Evolutionary conservation across 345 rosid genomes (phyloP), one percentile per base, ranked within the genome.

Genomic region (Firmiana major): DNA sequence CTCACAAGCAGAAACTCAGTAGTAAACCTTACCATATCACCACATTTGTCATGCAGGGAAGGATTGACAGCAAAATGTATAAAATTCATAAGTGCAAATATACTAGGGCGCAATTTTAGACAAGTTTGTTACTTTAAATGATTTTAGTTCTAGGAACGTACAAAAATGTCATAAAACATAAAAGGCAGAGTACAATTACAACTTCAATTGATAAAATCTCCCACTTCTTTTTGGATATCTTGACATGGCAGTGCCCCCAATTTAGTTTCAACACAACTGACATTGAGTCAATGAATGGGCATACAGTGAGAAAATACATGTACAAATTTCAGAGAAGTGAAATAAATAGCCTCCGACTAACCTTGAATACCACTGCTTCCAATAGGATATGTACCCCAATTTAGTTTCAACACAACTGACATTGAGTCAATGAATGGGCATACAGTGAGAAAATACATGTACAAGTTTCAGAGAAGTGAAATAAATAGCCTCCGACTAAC

Each of bases 401-500:
- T 34, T 45, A 8, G 49, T 70, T 49, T 8, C 40, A 28, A 48
- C 15, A 48, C 74, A 49, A 70, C 58, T 70, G 43, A 5, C 74
- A 71, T 17, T 5, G 38, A 74, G 42, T 60, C 21, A 62, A 21
- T 9, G 59, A 34, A 58, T 12, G 40, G 17, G 13, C 60, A 21
- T 46, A 74, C n/a, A 48, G 13, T 13, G 42, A 63, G 60, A 43
- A 79, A 78, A 51, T 19, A 42, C 19, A 81, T 55, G 54, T 68
- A 83, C 81, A 76, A 69, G 45, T 75, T 72, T 31, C 34, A 1
- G 3, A 31, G 1, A 31, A 31, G 34, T 31, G 3, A 42, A 75
- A 63, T 40, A 13, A 53, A 82, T 58, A 77, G 73, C 79, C 81
- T 68, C 79, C 73, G 7, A 75, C 72, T 77, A 60, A 73, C 76